A percentile compares a stretch with the other conserved stretches of the same genome.
Evolutionary conservation across 371 early-diverging fungal genomes (phyloP).

Genomic region (Ecytonucleospora hepatopenaei): DNA sequence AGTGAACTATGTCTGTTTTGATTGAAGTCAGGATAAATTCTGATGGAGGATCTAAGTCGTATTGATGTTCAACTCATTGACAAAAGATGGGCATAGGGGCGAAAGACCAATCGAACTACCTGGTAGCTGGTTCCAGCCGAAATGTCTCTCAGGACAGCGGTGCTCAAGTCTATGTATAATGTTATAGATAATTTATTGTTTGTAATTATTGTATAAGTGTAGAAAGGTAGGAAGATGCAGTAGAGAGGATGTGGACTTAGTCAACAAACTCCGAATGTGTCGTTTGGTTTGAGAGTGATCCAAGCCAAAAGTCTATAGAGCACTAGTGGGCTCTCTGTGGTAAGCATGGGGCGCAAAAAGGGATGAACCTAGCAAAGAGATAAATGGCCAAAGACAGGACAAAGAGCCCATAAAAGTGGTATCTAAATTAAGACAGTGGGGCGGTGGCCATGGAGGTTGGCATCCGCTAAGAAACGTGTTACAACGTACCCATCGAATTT

Average conservation of each 20-base stretch:
- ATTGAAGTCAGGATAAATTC: constrained; percentile 27
- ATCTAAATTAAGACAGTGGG: constrained; percentile 29
- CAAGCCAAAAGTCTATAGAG: background rate
- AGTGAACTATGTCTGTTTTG: constrained; percentile 28
- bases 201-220: too few species aligned
- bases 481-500: constrained; percentile 40
- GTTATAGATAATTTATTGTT: too few species aligned
- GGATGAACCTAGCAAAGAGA: constrained; percentile 14
- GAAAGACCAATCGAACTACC: constrained; percentile 41
- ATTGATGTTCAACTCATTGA: constrained; percentile 33
- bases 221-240: background rate
- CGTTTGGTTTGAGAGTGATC: background rate
- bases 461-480: constrained; percentile 45
- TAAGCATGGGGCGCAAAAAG: constrained; percentile 30
- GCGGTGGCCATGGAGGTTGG: constrained; percentile 43
- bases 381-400: constrained; percentile 11
- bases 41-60: constrained; percentile 31
- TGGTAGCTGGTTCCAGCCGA: constrained; percentile 43
- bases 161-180: too few species aligned
- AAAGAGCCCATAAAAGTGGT: constrained; percentile 9
- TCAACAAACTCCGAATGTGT: constrained; percentile 19
- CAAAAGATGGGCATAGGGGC: constrained; percentile 32
- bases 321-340: constrained; percentile 25
- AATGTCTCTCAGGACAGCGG: constrained; percentile 45
- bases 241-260: constrained; percentile 7